Conservation (phyloP, 2,329 filamentous ascomycete genomes). For the Beauveria rudraprayagi region DNA sequence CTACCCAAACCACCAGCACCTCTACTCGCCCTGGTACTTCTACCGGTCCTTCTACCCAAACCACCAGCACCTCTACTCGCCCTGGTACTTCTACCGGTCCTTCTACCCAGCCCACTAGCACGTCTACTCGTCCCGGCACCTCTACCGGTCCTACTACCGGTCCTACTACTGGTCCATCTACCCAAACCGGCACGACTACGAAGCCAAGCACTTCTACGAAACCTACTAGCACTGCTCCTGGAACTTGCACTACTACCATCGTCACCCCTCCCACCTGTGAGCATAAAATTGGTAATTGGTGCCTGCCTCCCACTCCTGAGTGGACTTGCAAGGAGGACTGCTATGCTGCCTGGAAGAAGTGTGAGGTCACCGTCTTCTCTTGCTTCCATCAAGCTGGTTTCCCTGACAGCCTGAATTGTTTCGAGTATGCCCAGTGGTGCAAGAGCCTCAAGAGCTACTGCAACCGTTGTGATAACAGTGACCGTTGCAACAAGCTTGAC, state of each 20-base stretch:
- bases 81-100: not conserved
- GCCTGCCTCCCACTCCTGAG: conserved; percentile 39
- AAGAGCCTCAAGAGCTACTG: conserved; percentile 38
- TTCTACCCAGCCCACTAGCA: not conserved
- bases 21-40: not conserved
- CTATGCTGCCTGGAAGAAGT: conserved; percentile 33
- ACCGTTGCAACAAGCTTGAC: conserved; percentile 32
- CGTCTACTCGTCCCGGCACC: not conserved
- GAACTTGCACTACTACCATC: conserved; percentile 36
- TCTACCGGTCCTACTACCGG: conserved; percentile 1
- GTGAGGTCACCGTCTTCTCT: conserved; percentile 37
- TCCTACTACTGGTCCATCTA: conserved; percentile 12
- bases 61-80: not conserved
- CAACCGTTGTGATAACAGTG: conserved; percentile 26
- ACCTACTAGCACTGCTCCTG: conserved; percentile 18
- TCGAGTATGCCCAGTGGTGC: conserved; percentile 44
- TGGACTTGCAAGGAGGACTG: conserved; percentile 37
- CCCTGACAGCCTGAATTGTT: conserved; percentile 41
- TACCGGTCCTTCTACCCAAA: not conserved
- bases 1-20: not conserved
- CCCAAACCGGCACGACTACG: conserved; percentile 14
- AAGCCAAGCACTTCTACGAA: conserved; percentile 15
- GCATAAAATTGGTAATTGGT: conserved; percentile 48
- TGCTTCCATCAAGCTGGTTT: conserved; percentile 46
- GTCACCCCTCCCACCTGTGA: conserved; percentile 41